phyloP scores from a whole-genome alignment of 345 rosid genomes.

The Diplotaxis tenuifolia region DNA sequence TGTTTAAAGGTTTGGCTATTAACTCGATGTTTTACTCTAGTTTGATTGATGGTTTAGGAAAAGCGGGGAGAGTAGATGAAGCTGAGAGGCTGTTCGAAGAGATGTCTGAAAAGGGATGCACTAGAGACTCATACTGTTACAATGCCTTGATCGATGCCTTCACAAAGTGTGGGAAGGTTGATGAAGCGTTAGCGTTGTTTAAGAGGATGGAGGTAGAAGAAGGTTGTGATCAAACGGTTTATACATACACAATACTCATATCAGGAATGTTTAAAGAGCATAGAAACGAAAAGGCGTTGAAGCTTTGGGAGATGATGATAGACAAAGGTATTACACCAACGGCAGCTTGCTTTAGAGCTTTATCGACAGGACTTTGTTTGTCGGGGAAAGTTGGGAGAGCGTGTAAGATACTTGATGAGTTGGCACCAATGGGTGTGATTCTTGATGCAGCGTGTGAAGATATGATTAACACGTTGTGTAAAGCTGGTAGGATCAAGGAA shows the following conservation, averaged over 20 bases:
- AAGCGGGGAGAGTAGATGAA: conserved; percentile 72
- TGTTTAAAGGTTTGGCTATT: conserved; percentile 48
- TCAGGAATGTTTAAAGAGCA: conserved; percentile 60
- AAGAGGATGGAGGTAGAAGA: conserved; percentile 72
- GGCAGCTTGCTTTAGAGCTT: conserved; percentile 72
- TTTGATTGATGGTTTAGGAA: conserved; percentile 85
- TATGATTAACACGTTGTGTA: conserved; percentile 68
- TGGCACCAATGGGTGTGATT: conserved; percentile 79
- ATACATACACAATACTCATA: conserved; percentile 73
- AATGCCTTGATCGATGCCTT: conserved; percentile 74
- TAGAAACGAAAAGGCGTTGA: conserved; percentile 75
- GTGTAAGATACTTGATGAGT: conserved; percentile 80
- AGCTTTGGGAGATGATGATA: conserved; percentile 78
- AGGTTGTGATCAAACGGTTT: conserved; percentile 72
- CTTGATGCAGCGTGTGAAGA: conserved; percentile 81
- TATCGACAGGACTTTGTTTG: conserved; percentile 74
- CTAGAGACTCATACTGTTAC: conserved; percentile 75
- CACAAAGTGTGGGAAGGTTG: conserved; percentile 55
- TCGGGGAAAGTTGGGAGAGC: conserved; percentile 89
- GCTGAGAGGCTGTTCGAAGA: conserved; percentile 75
- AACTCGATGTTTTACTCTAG: conserved; percentile 73
- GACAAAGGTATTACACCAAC: conserved; percentile 84
- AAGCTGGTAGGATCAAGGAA: conserved; percentile 71
- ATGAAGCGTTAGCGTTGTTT: conserved; percentile 62
- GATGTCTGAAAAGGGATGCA: conserved; percentile 64